Base-by-base conservation (phyloP, 163 green algal species). In the Trebouxia gelatinosa region DNA sequence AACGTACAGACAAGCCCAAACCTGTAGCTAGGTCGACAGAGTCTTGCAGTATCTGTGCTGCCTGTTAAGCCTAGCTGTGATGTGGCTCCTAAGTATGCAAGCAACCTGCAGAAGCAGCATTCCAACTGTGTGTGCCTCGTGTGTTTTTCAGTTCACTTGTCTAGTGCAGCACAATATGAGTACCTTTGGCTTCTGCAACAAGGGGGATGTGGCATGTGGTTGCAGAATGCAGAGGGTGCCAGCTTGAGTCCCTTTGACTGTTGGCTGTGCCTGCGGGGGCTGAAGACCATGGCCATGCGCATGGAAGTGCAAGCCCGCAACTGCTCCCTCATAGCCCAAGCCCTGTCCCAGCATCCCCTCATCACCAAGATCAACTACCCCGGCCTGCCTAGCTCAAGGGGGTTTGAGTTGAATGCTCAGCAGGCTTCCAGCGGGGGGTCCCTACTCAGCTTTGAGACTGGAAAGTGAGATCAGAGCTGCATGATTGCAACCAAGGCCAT, bases 271-370 rank as follows among this genome's bases (percentile, higher is more conserved):
- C 82, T 98, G 59, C 88, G 96, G 4, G 96, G 96, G 38, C 83
- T 99, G 6, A 98, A 98, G 81, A 99, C 96, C 46, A 98, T 99
- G 96, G 82, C 88, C 2, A 85, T 99, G 80, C 90, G 96, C 40
- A 96, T 99, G 90, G 92, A 98, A 85, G 84, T 84, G 17, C 88
- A 93, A 57, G 71, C 77, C 17, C 58, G 37, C 38, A 39, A 59
- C 80, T 64, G 76, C 66, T 16, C 80, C 29, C 82, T 85, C 34
- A 84, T 99, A 6, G 96, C 95, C 0, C 46, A 81, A 31, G 98
- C 89, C 81, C 90, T 99, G 72, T 80, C 82, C 6, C 26, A 34
- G 0, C 95, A 98, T 84, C 93, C 95, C 0, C 82, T 95, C 38
- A 91, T 99, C 28, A 70, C 74, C 40, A 78, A 85, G 38, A 86